Evolutionary conservation across 805 yeast genomes (phyloP), one percentile per base, ranked within the genome.

Genomic region (Komagataella kurtzmanii): DNA sequence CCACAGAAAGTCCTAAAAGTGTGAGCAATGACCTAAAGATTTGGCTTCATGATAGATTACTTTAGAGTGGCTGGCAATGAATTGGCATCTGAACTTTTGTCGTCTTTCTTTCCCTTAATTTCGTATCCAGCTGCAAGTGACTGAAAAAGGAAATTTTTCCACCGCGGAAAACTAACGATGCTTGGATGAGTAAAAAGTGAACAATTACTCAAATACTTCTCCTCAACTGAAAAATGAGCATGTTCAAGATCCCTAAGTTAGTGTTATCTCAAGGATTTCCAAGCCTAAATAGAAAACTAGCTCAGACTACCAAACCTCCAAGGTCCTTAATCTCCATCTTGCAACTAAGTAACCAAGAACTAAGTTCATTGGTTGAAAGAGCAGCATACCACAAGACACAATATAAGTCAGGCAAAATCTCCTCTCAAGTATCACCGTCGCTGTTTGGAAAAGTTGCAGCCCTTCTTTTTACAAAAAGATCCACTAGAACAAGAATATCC

Each of bases 401-500:
- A 44, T 80, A 85, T 64, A 81, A 79, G 60, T 64, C 75, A 4
- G 79, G 81, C n/a, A 66, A 75, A 50, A 63, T 68, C 23, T 60
- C 65, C 8, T 58, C 72, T 2, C 62, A 60, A 49, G 60, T 63
- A 17, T 65, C 72, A 54, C 73, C 72, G 52, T 72, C 88, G 51
- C 69, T 93, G 49, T 67, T 79, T 45, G 98, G 97, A 2, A 87
- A 83, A 65, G 77, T 91, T 2, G 81, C 88, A 23, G 88, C 97
- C 0, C 67, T 93, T 61, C 65, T 93, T 47, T 93, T 93, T 67
- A 77, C 88, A 53, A 93, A 93, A 65, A 81, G 99, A 67, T 88
- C 97, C 6, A 93, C 99, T 21, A 79, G 99, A 68, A 93, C 99
- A 21, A 81, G 99, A 67, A 79, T 93, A 44, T 88, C 97, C 21